Conservation (phyloP, 768 basidiomycete genomes). For the Nidularia sp. region DNA sequence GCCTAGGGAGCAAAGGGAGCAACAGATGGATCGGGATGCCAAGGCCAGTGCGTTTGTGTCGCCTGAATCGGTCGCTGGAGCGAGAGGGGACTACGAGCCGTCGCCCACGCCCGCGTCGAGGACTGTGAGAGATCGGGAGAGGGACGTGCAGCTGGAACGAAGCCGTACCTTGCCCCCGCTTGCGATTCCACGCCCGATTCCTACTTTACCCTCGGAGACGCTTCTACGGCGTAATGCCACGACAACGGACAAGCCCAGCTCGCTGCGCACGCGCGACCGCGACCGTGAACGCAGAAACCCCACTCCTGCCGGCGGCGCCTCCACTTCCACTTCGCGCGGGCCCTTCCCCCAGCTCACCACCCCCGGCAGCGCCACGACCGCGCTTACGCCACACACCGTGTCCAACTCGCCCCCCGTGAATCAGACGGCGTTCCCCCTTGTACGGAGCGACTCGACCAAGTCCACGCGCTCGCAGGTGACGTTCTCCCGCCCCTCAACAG, state of each 20-base stretch:
- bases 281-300: slow-evolving; percentile 21
- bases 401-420: slow-evolving; percentile 34
- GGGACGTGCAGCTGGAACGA: slow-evolving; percentile 29
- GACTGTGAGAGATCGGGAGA: slow-evolving; percentile 1
- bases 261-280: slow-evolving; percentile 6
- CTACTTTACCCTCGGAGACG: slow-evolving; percentile 58
- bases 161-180: slow-evolving; percentile 44
- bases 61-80: slow-evolving; percentile 33
- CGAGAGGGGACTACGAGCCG: slow-evolving; percentile 26
- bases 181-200: slow-evolving; percentile 54
- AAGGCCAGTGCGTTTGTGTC: slow-evolving; percentile 25
- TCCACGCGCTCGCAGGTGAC: slow-evolving; percentile 47
- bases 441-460: slow-evolving; percentile 44
- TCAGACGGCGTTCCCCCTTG: slow-evolving; percentile 24
- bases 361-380: slow-evolving; percentile 58
- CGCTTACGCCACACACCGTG: slow-evolving; percentile 62
- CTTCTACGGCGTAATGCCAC: slow-evolving; percentile 16
- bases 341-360: slow-evolving; percentile 48
- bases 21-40: slow-evolving; percentile 4
- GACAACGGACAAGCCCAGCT: slow-evolving; percentile 3
- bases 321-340: slow-evolving; percentile 43
- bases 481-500: slow-evolving; percentile 60
- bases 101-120: slow-evolving; percentile 42
- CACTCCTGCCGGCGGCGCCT: slow-evolving; percentile 18
- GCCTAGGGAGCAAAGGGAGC: slow-evolving; percentile 51